These are phyloP conservation scores for Dalbergia cochinchinensis DNA, from an alignment of 306 rosid genomes.

Conservation along the genomic window DNA sequence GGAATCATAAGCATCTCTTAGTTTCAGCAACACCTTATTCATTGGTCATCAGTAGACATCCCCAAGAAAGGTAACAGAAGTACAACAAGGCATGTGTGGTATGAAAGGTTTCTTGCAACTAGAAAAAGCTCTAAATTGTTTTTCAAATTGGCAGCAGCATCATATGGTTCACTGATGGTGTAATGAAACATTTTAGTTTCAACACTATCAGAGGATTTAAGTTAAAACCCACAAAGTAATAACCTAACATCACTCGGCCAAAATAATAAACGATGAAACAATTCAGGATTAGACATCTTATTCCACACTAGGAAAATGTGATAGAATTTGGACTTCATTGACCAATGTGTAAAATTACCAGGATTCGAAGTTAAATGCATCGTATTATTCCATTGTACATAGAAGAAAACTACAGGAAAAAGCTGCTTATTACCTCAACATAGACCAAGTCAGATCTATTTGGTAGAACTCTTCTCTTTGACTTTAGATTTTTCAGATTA, in stretches of 20 bases:
- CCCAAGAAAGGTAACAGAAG: not conserved
- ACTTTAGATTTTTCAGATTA: conserved; percentile 70
- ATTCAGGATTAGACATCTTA: not conserved
- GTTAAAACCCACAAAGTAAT: conserved; percentile 15
- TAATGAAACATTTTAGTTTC: too few relatives aligned
- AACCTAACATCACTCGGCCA: conserved; percentile 12
- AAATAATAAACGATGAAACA: conserved; percentile 20
- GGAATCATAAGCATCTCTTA: not conserved
- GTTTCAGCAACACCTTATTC: not conserved
- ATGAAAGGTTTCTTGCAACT: not conserved
- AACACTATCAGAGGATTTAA: not conserved
- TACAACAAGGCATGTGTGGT: not conserved
- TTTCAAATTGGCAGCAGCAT: conserved; percentile 14
- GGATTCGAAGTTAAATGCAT: conserved; percentile 32
- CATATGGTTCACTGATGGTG: not conserved
- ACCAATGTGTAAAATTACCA: conserved; percentile 17
- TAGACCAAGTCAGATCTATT: conserved; percentile 67
- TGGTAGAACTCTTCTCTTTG: conserved; percentile 59
- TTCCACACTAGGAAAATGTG: not conserved
- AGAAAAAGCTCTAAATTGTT: not conserved
- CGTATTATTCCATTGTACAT: conserved; percentile 31
- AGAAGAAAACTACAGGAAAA: conserved; percentile 17
- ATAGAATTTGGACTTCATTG: conserved; percentile 28
- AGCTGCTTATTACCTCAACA: conserved; percentile 64
- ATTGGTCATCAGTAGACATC: not conserved